A percentile compares a stretch with the other conserved stretches of the same genome.
Conservation (phyloP, 208 protist species). For the Zelonia costaricensis region DNA sequence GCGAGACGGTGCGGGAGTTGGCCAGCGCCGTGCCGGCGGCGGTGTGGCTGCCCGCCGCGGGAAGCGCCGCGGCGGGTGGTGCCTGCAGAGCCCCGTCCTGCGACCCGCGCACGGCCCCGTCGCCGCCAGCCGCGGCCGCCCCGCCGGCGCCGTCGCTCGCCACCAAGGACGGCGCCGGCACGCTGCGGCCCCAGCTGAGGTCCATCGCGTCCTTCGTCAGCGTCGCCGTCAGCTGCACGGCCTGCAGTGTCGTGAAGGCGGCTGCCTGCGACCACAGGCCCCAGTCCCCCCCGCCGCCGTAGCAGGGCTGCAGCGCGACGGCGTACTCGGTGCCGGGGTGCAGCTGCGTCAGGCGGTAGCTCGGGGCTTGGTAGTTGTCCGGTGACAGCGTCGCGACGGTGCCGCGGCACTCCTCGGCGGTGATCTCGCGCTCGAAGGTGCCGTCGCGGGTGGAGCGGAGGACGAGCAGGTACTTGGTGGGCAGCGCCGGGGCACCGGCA, state of each 20-base stretch:
- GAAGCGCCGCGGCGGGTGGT: background rate
- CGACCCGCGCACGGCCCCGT: background rate
- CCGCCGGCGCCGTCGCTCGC: conserved; percentile 1
- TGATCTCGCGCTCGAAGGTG: conserved; percentile 29
- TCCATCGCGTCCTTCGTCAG: conserved; percentile 38
- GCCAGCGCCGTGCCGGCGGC: conserved; percentile 1
- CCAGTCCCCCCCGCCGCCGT: conserved; percentile 72
- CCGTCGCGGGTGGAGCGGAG: conserved; percentile 24
- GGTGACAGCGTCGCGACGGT: background rate
- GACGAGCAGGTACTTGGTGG: conserved; percentile 39
- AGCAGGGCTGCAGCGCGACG: conserved; percentile 85
- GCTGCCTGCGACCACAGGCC: conserved; percentile 80
- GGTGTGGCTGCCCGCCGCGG: conserved; percentile 8
- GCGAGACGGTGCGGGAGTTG: conserved; percentile 26
- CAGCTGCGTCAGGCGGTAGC: conserved; percentile 67
- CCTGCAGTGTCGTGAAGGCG: conserved; percentile 60
- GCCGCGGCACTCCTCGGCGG: conserved; percentile 18
- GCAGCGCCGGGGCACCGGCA: conserved; percentile 8
- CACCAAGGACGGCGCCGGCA: conserved; percentile 8
- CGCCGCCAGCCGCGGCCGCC: background rate
- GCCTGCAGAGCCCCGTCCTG: background rate
- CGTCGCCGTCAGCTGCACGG: conserved; percentile 44
- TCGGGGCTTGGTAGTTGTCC: conserved; percentile 3
- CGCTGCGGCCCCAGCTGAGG: conserved; percentile 32
- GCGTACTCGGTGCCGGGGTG: conserved; percentile 71